Percentiles rank a stretch among this genome's conserved stretches.
These are phyloP conservation scores for Ophiostoma perfectum DNA, from an alignment of 2,329 filamentous ascomycete species.

Conservation along the genomic window DNA sequence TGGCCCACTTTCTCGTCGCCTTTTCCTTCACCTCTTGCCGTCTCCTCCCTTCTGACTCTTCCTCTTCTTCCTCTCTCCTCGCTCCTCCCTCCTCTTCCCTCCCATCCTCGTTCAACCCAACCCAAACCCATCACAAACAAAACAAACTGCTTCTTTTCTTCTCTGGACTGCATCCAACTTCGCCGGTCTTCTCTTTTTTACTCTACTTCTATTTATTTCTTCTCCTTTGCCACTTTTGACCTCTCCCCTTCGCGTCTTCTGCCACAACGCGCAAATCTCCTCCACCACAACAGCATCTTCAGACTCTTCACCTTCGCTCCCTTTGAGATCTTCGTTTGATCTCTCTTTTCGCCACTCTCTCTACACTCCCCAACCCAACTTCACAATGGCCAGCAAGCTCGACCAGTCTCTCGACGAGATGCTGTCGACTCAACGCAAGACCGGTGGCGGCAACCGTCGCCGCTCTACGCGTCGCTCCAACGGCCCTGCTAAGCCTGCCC, in stretches of 20 bases:
- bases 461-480: conserved; percentile 46
- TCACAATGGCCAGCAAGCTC: conserved; percentile 85
- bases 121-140: conserved; percentile 24
- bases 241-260: conserved; percentile 14
- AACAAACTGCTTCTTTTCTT: conserved; percentile 27
- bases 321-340: conserved; percentile 8
- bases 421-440: conserved; percentile 67
- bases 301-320: neutral
- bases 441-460: conserved; percentile 46
- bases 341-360: neutral
- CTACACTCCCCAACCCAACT: neutral
- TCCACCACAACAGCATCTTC: neutral
- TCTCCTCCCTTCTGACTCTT: conserved; percentile 14
- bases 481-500: conserved; percentile 56
- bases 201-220: conserved; percentile 14
- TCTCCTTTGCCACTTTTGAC: conserved; percentile 6
- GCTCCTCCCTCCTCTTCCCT: conserved; percentile 19
- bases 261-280: conserved; percentile 2
- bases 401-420: conserved; percentile 98
- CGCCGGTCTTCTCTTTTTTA: conserved; percentile 28
- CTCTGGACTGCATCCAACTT: conserved; percentile 35
- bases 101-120: conserved; percentile 18
- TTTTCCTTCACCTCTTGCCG: conserved; percentile 7
- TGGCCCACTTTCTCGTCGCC: conserved; percentile 11
- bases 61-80: conserved; percentile 8